phyloP scores from a whole-genome alignment of 495 filamentous ascomycete genomes.

The Peziza echinospora region DNA sequence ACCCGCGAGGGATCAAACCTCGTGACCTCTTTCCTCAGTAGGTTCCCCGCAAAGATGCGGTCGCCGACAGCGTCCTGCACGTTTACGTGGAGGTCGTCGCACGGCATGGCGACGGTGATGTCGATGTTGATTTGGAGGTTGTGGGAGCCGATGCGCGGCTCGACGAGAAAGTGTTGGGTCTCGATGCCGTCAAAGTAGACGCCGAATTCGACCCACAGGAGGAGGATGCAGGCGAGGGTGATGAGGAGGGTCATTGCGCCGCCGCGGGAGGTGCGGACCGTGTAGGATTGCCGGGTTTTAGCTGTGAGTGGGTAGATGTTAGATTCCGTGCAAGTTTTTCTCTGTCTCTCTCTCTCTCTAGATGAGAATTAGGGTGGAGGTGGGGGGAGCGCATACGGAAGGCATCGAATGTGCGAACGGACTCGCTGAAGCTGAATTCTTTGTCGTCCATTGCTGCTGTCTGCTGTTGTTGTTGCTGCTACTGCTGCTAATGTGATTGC shows the following conservation, averaged over 20 bases:
- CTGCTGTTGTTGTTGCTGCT: no score
- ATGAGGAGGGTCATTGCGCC: slow-evolving; percentile 86
- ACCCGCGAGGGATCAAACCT: slow-evolving; percentile 39
- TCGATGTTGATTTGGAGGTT: slow-evolving; percentile 87
- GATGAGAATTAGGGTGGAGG: not conserved
- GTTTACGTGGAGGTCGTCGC: slow-evolving; percentile 76
- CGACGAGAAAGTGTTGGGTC: slow-evolving; percentile 75
- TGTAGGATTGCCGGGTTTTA: slow-evolving; percentile 76
- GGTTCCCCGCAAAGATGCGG: slow-evolving; percentile 59
- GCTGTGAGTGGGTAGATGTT: slow-evolving; percentile 32
- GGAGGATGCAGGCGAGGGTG: slow-evolving; percentile 42
- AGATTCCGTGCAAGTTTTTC: not conserved
- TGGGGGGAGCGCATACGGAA: slow-evolving; percentile 48
- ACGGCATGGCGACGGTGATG: slow-evolving; percentile 77
- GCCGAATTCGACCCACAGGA: slow-evolving; percentile 52
- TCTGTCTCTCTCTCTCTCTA: not conserved
- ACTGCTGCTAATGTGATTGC: no score
- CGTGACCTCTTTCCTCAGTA: slow-evolving; percentile 55
- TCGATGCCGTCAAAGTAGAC: slow-evolving; percentile 71
- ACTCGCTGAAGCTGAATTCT: slow-evolving; percentile 34
- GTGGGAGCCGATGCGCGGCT: slow-evolving; percentile 64
- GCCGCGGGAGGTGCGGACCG: slow-evolving; percentile 55
- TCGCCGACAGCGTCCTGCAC: slow-evolving; percentile 92
- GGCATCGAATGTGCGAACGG: slow-evolving; percentile 64
- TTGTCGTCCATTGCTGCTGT: no score